Evolutionary conservation across 1,284 basidiomycete species (phyloP), one percentile per base, ranked within the genome.

Genomic region (Porogramme epimiltina): DNA sequence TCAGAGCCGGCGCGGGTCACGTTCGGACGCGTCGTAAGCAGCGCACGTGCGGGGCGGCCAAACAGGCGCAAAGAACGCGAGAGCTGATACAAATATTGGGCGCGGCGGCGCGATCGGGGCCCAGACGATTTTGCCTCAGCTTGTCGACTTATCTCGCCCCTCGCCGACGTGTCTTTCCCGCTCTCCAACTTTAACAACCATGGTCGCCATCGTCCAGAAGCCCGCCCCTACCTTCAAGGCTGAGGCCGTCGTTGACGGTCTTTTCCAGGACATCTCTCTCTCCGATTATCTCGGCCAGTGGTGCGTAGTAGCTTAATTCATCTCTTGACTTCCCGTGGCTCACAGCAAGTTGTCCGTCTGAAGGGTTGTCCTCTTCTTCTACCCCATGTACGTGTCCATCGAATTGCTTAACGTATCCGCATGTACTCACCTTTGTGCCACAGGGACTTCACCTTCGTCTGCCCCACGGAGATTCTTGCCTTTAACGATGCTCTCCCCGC

Each of bases 401-500:
- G 47, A 67, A 11, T 24, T 43, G 16, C 6, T 16, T 42, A 24
- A 11, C 10, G 24, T 68, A 41, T 62, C 53, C 47, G 58, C 22
- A 50, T 54, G 13, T 13, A 18, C 36, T 49, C 24, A 45, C 19
- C 34, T 36, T 33, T 26, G 47, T 41, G 37, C 42, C 31, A 26
- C 58, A 87, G 85, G 75, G 86, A 89, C 66, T 87, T 87, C 70
- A 91, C 87, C 43, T 91, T 94, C 65, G 92, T 95, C 63, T 94
- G 93, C 76, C 93, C 93, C 31, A 94, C 93, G 57, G 93, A 95
- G 73, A 94, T 95, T 67, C 82, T 95, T 41, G 93, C 93, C 1
- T 95, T 94, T 81, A 93, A 95, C 70, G 87, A 91, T 60, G 87
- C 90, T 5, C 81, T 95, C 42, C 67, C 81, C 41, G 76, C 81